Conservation (phyloP, 1,139 yeast species). For the Casaregolazyma suthepensis region DNA sequence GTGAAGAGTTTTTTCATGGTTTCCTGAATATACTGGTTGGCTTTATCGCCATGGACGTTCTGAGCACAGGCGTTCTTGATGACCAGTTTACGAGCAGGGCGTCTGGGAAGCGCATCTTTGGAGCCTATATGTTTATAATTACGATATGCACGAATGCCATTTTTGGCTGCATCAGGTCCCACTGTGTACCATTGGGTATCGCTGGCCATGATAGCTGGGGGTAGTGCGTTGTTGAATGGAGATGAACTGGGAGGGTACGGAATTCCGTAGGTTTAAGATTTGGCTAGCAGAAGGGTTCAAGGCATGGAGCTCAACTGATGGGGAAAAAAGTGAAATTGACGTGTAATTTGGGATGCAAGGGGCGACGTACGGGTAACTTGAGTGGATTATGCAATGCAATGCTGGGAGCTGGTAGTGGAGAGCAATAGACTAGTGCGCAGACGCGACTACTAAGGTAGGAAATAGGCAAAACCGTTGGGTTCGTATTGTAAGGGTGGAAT, state of each 20-base stretch:
- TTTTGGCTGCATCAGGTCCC: slow-evolving; percentile 1
- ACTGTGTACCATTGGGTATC: neutral
- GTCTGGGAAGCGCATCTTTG: slow-evolving; percentile 4
- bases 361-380: too few species aligned
- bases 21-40: slow-evolving; percentile 19
- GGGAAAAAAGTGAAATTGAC: too few species aligned
- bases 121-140: neutral
- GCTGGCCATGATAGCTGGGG: neutral
- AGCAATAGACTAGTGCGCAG: too few species aligned
- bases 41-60: slow-evolving; percentile 9
- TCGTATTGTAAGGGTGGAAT: too few species aligned
- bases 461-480: too few species aligned
- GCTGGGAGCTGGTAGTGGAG: too few species aligned
- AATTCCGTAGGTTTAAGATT: neutral
- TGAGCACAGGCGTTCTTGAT: slow-evolving; percentile 13
- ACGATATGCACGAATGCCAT: slow-evolving; percentile 2
- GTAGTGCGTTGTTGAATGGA: neutral
- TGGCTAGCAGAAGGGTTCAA: too few species aligned
- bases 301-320: too few species aligned
- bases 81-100: slow-evolving; percentile 13
- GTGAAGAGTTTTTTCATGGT: slow-evolving; percentile 18
- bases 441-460: too few species aligned
- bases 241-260: neutral
- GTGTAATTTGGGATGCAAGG: too few species aligned
- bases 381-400: too few species aligned